Conservation (phyloP, 192 early-diverging fungal genomes). For the Gonapodya prolifera region DNA sequence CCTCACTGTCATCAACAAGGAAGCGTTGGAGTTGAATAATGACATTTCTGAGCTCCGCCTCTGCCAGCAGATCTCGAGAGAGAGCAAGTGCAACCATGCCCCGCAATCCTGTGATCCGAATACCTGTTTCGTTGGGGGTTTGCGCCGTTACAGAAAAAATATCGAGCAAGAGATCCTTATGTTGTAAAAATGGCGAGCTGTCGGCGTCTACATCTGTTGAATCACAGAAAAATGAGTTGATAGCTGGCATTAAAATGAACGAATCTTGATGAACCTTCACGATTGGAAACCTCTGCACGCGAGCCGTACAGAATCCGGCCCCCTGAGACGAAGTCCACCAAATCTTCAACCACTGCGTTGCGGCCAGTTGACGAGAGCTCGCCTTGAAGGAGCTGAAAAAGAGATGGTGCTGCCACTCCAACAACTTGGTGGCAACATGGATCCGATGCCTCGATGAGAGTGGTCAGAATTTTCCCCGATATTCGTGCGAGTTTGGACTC, state of each 20-base stretch:
- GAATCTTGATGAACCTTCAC: background rate
- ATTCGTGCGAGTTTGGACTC: slow-evolving; percentile 23
- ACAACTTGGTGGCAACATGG: slow-evolving; percentile 9
- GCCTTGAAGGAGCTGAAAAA: background rate
- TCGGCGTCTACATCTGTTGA: no score
- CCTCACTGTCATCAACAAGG: background rate
- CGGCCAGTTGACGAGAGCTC: background rate
- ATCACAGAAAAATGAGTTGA: background rate
- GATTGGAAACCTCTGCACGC: no score
- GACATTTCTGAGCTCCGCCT: background rate
- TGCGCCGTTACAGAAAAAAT: background rate
- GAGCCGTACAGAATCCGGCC: slow-evolving; percentile 6
- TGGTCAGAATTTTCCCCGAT: slow-evolving; percentile 20
- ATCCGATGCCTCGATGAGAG: slow-evolving; percentile 18
- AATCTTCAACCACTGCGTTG: slow-evolving; percentile 10
- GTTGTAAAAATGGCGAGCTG: background rate
- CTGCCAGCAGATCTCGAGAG: background rate
- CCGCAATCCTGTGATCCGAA: background rate
- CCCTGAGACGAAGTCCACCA: slow-evolving; percentile 8
- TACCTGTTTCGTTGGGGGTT: background rate
- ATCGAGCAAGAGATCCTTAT: background rate
- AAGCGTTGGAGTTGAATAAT: background rate
- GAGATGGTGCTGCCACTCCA: background rate
- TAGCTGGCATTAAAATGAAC: background rate
- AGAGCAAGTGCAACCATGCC: background rate